phyloP scores from a whole-genome alignment of 768 basidiomycete species.

The Serendipita sp. region DNA sequence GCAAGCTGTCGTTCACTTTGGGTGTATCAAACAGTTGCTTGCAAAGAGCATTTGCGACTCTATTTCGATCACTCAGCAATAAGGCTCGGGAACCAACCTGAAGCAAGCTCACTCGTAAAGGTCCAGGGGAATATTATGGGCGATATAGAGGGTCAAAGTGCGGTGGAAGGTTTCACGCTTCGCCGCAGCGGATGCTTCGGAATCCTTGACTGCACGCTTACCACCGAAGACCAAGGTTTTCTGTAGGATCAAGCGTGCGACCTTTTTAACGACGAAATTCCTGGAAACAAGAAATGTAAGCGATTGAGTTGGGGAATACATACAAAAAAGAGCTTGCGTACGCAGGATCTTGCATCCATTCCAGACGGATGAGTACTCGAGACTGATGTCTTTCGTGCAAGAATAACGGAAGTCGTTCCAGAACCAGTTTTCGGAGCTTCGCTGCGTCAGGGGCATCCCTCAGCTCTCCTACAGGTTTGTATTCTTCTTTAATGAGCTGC shows the following conservation, averaged over 20 bases:
- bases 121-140: constrained; percentile 56
- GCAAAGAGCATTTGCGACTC: constrained; percentile 75
- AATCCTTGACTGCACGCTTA: constrained; percentile 32
- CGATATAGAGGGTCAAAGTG: constrained; percentile 64
- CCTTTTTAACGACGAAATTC: constrained; percentile 59
- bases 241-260: constrained; percentile 44
- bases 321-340: constrained; percentile 16
- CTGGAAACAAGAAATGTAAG: constrained; percentile 12
- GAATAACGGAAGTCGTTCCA: constrained; percentile 81
- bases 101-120: constrained; percentile 67
- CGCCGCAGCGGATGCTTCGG: constrained; percentile 64
- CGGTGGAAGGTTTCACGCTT: constrained; percentile 33
- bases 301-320: constrained; percentile 15
- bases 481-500: constrained; percentile 60
- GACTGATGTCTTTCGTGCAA: constrained; percentile 74
- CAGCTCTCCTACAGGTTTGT: constrained; percentile 42
- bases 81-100: constrained; percentile 4
- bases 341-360: constrained; percentile 43
- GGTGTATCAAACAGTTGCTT: constrained; percentile 60
- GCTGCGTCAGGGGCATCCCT: constrained; percentile 30
- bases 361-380: constrained; percentile 40
- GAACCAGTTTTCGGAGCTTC: constrained; percentile 44
- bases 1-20: constrained; percentile 70
- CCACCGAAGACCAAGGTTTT: constrained; percentile 44
- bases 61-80: constrained; percentile 19